Conservation (phyloP, 163 green algal species). For the Smithsoniella earleae region DNA sequence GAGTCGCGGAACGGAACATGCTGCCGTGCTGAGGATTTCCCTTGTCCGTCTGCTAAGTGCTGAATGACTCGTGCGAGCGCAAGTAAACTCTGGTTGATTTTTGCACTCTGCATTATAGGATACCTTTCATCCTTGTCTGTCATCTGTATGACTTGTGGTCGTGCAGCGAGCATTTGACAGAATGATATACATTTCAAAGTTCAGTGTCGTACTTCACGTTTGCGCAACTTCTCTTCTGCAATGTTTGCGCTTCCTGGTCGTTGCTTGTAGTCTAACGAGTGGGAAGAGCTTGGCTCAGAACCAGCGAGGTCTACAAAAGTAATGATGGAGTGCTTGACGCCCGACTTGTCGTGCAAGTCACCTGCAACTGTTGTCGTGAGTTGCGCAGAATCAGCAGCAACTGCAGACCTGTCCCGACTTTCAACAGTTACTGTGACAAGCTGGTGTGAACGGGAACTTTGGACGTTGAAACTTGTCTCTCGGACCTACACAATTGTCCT, state of each 20-base stretch:
- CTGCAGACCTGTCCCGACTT: neutral
- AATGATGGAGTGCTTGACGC: conserved; percentile 15
- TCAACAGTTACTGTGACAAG: conserved; percentile 17
- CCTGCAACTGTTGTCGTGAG: conserved; percentile 23
- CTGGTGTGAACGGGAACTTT: conserved; percentile 30
- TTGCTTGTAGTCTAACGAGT: no score
- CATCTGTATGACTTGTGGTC: no score
- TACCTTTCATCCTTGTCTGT: no score
- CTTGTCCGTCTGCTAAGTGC: conserved; percentile 1
- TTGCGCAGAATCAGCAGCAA: neutral
- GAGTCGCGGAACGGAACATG: conserved; percentile 49
- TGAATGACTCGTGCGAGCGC: neutral
- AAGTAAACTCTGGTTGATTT: conserved; percentile 27
- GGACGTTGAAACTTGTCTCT: conserved; percentile 29
- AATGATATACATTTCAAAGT: no score
- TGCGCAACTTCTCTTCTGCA: conserved; percentile 19
- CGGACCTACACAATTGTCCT: conserved; percentile 16
- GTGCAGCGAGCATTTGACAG: no score
- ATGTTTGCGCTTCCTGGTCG: no score
- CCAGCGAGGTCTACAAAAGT: conserved; percentile 29
- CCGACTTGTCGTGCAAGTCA: neutral
- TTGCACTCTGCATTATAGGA: conserved; percentile 22
- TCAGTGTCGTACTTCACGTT: conserved; percentile 16
- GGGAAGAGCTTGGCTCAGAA: conserved; percentile 12
- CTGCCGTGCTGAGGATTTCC: neutral